Percentiles rank a stretch among this genome's conserved stretches.
Evolutionary conservation across 345 rosid species (phyloP).

Genomic region (Zanthoxylum bungeanum): DNA sequence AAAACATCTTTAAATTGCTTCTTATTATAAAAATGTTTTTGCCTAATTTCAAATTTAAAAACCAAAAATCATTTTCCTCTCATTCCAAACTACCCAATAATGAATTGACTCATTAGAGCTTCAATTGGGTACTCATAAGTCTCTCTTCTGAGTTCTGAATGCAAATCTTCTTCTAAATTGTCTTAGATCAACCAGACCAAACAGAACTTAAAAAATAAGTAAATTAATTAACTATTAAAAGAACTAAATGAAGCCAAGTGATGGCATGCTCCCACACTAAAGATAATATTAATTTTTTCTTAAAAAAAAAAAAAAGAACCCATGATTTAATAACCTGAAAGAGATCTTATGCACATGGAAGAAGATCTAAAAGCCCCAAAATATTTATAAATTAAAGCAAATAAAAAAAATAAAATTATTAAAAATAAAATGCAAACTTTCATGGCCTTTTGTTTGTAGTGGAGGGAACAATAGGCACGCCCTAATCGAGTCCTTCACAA

Average conservation of each 20-base stretch:
- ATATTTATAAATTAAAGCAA: constrained; percentile 6
- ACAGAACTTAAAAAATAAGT: not conserved
- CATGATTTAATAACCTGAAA: constrained; percentile 59
- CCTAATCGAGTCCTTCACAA: constrained; percentile 26
- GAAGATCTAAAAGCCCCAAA: constrained; percentile 31
- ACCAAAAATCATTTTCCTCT: too few relatives aligned
- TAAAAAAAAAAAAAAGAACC: constrained; percentile 20
- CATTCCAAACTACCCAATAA: not conserved
- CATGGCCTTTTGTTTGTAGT: constrained; percentile 43
- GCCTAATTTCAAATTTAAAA: too few relatives aligned
- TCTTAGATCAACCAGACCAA: constrained; percentile 15
- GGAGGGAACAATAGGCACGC: constrained; percentile 49
- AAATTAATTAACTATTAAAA: not conserved
- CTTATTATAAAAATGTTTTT: too few relatives aligned
- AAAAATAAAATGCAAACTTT: constrained; percentile 19
- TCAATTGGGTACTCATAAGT: not conserved
- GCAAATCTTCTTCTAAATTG: not conserved
- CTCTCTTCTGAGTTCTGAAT: not conserved
- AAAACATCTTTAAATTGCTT: too few relatives aligned
- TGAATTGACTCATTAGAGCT: not conserved
- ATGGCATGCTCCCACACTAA: constrained; percentile 4
- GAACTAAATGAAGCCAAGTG: not conserved
- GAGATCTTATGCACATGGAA: constrained; percentile 47
- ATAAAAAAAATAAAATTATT: constrained; percentile 12
- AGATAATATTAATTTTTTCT: not conserved